Base-by-base conservation (phyloP, 2,329 filamentous ascomycete species). In the Tolypocladium capitatum region DNA sequence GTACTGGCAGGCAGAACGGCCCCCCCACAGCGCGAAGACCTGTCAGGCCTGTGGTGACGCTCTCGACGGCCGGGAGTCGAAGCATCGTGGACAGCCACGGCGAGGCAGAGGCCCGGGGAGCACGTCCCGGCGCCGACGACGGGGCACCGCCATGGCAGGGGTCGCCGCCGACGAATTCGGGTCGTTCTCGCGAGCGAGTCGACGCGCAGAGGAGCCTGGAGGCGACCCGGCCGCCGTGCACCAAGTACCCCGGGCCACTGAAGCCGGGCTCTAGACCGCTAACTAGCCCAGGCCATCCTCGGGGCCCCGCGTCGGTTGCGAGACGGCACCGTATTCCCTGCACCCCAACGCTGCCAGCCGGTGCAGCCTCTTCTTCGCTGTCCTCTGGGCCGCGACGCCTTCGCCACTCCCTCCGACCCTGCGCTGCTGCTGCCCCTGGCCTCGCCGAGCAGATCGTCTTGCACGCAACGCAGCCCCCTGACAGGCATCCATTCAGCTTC, bases 41-140 rank as follows among this genome's bases (percentile, higher is more conserved):
- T 32, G 20, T 30, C 27, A 43, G 5, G 33, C 16, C 45, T 28
- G 41, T 46, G 28, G 45, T 50, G 48, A 48, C 48, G 43, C 51
- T 45, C 47, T 46, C 24, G 41, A 45, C 30, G 41, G 41, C 33
- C 46, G 38, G 43, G 32, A 30, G 41, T 31, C 24, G 38, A 42
- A 13, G 24, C 38, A 41, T 28, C 24, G 24, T 28, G 16, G 35
- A 11, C 10, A 38, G 35, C 35, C 35, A 38, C 18, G 18, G 11
- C 11, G 16, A n/a, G 38, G 8, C 18, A 42, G 13, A 30, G 9
- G 16, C 16, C 24, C 13, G 5, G 20, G 20, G 6, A n/a, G n/a
- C n/a, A n/a, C n/a, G n/a, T 9, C 5, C 21, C 36, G n/a, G 20
- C 13, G 35, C 18, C 20, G 13, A 40, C 20, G 7, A 40, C 6